Base-by-base conservation (phyloP, 2,329 filamentous ascomycete species). In the Pestalotiopsis sp. region DNA sequence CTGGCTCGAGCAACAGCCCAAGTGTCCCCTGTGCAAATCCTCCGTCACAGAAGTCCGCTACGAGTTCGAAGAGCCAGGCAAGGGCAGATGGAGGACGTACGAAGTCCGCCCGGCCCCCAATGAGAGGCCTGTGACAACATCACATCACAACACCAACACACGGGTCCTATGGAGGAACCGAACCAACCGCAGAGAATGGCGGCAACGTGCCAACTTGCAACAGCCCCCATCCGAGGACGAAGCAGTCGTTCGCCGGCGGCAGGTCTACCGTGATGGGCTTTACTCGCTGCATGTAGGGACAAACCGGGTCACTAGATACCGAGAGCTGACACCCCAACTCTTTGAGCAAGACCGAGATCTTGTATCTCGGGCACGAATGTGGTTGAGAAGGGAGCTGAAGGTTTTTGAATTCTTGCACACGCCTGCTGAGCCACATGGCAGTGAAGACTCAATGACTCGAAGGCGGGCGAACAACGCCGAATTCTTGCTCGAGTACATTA, bases 281-380 rank as follows among this genome's bases (percentile, higher is more conserved):
- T 96, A 90, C 80, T 95, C 93, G 2, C 86, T 93, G 1, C 93
- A 97, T 74, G 89, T 98, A 4, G 95, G 95, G 59, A 90, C 91
- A 2, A 97, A 96, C 76, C 87, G 89, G 0, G 80, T 91, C n/a
- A 96, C 93, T 0, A 86, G 88, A 31, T 96, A 95, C 79, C 87
- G 86, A 57, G 92, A 94, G 70, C 83, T 97, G 38, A 92, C 91
- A 0, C 92, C 93, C 0, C 79, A 85, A 4, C 79, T 88, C 9
- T 91, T 98, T 76, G 83, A 85, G 69, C 80, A 80, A 1, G 91
- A 93, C 25, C 80, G 88, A 0, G 87, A 90, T 25, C 86, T 97
- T 0, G 86, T 94, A 20, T 92, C 91, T 0, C 91, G 93, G 45
- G 94, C 95, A 2, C 87, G 93, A 6, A 90, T 89, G 70, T 98